phyloP scores from a whole-genome alignment of 2,329 filamentous ascomycete genomes.

The Chaetomium strumarium region DNA sequence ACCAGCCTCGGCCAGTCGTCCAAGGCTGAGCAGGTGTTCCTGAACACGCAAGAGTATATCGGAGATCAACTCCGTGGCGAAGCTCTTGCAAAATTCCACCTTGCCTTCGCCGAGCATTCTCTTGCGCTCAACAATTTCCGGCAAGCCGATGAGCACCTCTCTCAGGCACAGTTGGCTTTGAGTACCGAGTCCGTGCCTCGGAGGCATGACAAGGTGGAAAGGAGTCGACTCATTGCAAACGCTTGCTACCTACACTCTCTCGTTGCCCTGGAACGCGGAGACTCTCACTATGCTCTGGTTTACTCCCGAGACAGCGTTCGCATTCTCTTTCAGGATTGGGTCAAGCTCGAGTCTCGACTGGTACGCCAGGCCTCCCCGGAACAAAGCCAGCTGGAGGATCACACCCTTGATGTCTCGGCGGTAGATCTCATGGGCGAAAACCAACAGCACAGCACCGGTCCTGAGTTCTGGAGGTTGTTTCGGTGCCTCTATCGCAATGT shows the following conservation, averaged over 20 bases:
- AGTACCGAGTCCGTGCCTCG: constrained; percentile 23
- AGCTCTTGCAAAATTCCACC: constrained; percentile 49
- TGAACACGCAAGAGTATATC: constrained; percentile 49
- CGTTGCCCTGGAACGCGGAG: constrained; percentile 57
- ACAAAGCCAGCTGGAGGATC: constrained; percentile 20
- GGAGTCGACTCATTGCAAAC: constrained; percentile 50
- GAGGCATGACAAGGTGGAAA: constrained; percentile 24
- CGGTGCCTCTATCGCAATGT: constrained; percentile 66
- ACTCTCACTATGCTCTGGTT: constrained; percentile 51
- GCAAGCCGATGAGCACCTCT: constrained; percentile 47
- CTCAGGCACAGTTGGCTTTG: constrained; percentile 36
- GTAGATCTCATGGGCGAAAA: constrained; percentile 24
- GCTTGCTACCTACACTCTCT: constrained; percentile 60
- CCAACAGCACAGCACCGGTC: constrained; percentile 41
- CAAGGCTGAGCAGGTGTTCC: constrained; percentile 49
- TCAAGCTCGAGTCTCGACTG: constrained; percentile 40
- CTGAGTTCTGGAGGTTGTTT: constrained; percentile 75
- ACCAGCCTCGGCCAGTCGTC: constrained; percentile 46
- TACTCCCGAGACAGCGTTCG: constrained; percentile 54
- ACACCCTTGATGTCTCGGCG: constrained; percentile 27
- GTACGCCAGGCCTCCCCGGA: constrained; percentile 15
- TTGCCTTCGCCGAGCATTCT: constrained; percentile 70
- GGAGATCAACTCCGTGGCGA: constrained; percentile 34
- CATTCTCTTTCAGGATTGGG: constrained; percentile 51
- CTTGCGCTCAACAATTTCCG: constrained; percentile 60